These are phyloP conservation scores for Tarenaya hassleriana DNA, from an alignment of 345 rosid species.

Conservation along the genomic window DNA sequence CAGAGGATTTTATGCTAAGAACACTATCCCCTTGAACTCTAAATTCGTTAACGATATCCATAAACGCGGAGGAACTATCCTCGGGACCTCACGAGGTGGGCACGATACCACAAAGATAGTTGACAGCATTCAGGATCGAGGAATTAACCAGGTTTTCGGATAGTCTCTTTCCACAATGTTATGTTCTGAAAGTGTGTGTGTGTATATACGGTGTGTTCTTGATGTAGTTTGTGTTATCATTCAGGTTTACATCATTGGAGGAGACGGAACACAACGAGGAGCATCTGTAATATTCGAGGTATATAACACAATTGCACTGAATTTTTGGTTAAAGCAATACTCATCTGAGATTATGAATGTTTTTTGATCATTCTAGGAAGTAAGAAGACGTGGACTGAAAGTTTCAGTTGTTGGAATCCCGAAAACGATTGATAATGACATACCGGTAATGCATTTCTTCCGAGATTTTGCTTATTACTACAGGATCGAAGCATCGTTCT, in stretches of 20 bases:
- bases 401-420: constrained; percentile 87
- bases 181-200: not conserved
- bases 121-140: constrained; percentile 93
- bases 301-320: not conserved
- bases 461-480: too few species aligned
- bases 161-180: not conserved
- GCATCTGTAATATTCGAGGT: constrained; percentile 83
- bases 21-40: constrained; percentile 59
- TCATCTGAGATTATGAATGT: not conserved
- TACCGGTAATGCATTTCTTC: constrained; percentile 38
- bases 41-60: constrained; percentile 79
- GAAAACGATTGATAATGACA: constrained; percentile 86
- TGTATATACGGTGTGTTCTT: constrained; percentile 1
- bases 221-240: constrained; percentile 14
- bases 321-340: too few species aligned
- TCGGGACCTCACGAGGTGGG: constrained; percentile 87
- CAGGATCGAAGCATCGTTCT: too few species aligned
- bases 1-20: constrained; percentile 79
- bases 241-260: constrained; percentile 81
- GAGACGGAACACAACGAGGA: constrained; percentile 91
- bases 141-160: constrained; percentile 69
- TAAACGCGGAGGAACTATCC: constrained; percentile 86
- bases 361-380: constrained; percentile 42
- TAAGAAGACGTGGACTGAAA: constrained; percentile 72
- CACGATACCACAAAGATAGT: constrained; percentile 80